Conservation (phyloP, 1,139 yeast genomes). For the Casaregolazyma lundiana region DNA sequence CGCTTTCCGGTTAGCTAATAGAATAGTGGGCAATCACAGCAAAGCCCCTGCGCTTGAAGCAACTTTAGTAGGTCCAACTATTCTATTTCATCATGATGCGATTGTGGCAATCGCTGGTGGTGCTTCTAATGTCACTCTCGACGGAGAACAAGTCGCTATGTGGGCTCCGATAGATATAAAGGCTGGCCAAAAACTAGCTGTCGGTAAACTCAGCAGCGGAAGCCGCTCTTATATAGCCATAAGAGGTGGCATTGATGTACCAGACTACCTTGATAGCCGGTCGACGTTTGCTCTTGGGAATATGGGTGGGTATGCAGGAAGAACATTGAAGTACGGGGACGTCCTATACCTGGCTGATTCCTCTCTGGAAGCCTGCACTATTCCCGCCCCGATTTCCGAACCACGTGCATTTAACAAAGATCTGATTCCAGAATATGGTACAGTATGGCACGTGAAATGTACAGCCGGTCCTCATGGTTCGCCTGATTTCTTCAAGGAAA, state of each 20-base stretch:
- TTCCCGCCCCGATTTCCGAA: slow-evolving; percentile 65
- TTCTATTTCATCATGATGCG: slow-evolving; percentile 75
- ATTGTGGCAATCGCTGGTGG: slow-evolving; percentile 88
- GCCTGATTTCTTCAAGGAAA: slow-evolving; percentile 86
- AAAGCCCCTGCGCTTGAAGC: slow-evolving; percentile 86
- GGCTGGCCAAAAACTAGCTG: slow-evolving; percentile 69
- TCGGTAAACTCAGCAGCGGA: slow-evolving; percentile 77
- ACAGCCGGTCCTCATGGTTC: slow-evolving; percentile 98
- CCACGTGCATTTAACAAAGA: slow-evolving; percentile 55
- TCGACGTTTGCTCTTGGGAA: slow-evolving; percentile 94
- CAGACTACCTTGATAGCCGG: slow-evolving; percentile 91
- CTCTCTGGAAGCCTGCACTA: slow-evolving; percentile 56
- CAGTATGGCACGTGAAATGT: slow-evolving; percentile 83
- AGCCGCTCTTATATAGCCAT: slow-evolving; percentile 88
- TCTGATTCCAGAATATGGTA: slow-evolving; percentile 56
- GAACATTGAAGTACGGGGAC: slow-evolving; percentile 88
- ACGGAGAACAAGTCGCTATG: slow-evolving; percentile 52
- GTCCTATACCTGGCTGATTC: slow-evolving; percentile 83
- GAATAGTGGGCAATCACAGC: slow-evolving; percentile 79
- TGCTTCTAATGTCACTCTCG: slow-evolving; percentile 57
- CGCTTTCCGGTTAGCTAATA: slow-evolving; percentile 82
- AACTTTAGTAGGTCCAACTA: slow-evolving; percentile 80
- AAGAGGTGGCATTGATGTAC: slow-evolving; percentile 90
- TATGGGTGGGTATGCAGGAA: slow-evolving; percentile 92
- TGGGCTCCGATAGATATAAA: slow-evolving; percentile 68